Percentiles rank a stretch among this genome's conserved stretches.
Conservation (phyloP, 345 rosid species). For the Zanthoxylum bungeanum region DNA sequence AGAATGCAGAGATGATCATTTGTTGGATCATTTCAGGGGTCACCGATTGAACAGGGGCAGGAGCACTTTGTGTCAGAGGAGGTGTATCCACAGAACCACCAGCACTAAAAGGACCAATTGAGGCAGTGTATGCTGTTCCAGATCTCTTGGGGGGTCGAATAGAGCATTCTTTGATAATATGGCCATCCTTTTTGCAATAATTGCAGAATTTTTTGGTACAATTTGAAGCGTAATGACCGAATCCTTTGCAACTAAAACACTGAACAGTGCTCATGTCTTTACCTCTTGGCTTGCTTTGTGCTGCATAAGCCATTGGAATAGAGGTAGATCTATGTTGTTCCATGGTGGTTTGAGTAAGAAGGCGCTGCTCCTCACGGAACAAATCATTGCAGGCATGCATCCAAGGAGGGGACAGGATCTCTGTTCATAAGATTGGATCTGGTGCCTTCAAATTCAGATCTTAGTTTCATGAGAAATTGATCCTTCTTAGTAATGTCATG, state of each 20-base stretch:
- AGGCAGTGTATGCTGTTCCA: neutral
- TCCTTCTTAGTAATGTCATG: conserved; percentile 8
- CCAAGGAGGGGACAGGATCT: too few relatives aligned
- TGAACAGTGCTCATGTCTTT: neutral
- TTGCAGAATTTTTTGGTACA: neutral
- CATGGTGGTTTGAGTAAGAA: neutral
- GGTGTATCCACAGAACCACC: neutral
- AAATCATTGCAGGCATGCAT: neutral
- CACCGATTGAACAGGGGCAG: neutral
- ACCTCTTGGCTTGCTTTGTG: neutral
- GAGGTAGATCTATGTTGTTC: too few relatives aligned
- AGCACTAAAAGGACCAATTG: neutral
- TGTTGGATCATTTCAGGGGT: conserved; percentile 13
- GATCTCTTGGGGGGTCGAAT: neutral
- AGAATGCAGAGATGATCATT: conserved; percentile 11
- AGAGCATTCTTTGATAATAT: neutral
- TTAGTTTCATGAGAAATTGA: neutral
- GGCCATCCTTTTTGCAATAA: neutral
- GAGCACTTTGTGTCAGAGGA: too few relatives aligned
- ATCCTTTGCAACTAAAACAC: neutral
- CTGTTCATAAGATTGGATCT: conserved; percentile 1
- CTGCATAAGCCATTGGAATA: neutral
- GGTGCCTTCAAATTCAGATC: neutral
- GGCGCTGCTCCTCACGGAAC: too few relatives aligned
- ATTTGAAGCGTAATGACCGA: neutral